Base-by-base conservation (phyloP, 2,329 filamentous ascomycete genomes). In the Ascochyta pisi region DNA sequence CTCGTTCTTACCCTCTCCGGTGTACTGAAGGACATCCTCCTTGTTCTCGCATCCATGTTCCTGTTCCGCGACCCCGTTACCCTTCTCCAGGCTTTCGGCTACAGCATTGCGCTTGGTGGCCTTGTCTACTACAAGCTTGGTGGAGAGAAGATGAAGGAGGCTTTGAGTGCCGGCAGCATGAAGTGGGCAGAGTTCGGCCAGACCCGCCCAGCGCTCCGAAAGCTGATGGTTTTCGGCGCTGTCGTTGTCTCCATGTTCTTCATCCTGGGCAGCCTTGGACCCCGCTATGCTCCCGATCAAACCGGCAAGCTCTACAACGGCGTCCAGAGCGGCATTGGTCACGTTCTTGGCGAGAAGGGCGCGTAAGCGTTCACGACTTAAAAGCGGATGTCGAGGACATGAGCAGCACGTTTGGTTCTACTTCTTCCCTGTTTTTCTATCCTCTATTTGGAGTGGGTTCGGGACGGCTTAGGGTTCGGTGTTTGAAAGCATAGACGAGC, bases 51-150 rank as follows among this genome's bases (percentile, higher is more conserved):
- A 41, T 92, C 89, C 59, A 92, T 93, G 86, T 76, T 90, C 63
- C 90, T 94, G 76, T 94, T 90, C 88, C 85, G 86, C 66, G 90
- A 90, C 61, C 85, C 88, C 47, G 88, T 94, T 61, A 86, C 89
- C 15, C 80, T 80, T 51, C 84, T 94, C 53, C 91, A 95, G 81
- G 88, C 90, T 75, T 92, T 94, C 73, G 91, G 91, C 65, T 95
- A 94, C 83, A 84, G 83, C 76, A 91, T 94, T 72, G 90, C 91
- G 46, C 85, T 94, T 27, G 83, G 81, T 60, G 91, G 90, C 70
- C 90, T 95, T 79, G 78, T 92, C 64, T 92, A 91, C 84, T 94
- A 92, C 84, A 93, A 93, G 84, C 87, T 94, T 58, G 90, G 91
- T 54, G 86, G 84, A 56, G 92, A 96, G 57, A 89, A 92, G 76